These are phyloP conservation scores for Phytophthora aleatoria DNA, from an alignment of 352 stramenopile genomes.

Conservation along the genomic window DNA sequence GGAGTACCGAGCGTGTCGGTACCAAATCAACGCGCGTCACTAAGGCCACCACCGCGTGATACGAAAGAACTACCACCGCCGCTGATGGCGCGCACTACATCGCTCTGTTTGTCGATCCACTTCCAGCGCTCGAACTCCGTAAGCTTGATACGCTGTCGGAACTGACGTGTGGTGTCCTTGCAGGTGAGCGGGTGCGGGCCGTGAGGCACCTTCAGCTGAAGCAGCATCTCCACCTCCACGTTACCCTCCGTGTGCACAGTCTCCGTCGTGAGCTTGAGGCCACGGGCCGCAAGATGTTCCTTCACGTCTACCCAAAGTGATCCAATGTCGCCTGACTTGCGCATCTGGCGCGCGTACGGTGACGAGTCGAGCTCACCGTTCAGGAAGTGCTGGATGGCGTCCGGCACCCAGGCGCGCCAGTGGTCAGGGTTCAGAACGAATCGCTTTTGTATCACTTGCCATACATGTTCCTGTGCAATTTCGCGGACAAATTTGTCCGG, in stretches of 20 bases:
- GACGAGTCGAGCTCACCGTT: background rate
- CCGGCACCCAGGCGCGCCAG: conserved; percentile 5
- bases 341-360: background rate
- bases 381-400: conserved; percentile 8
- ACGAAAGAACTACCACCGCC: background rate
- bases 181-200: background rate
- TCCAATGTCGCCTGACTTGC: conserved; percentile 9
- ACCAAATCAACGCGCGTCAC: background rate
- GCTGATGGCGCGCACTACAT: background rate
- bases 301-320: conserved; percentile 22
- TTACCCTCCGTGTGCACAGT: background rate
- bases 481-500: background rate
- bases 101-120: background rate
- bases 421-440: conserved; percentile 10
- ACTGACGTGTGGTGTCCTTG: conserved; percentile 1
- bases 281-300: background rate
- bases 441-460: conserved; percentile 10
- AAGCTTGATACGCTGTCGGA: conserved; percentile 4
- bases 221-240: background rate
- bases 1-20: background rate
- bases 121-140: background rate
- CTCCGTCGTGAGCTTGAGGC: conserved; percentile 7
- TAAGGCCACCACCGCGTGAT: background rate
- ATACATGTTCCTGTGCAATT: conserved; percentile 1
- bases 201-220: conserved; percentile 7